Percentiles rank a stretch among this genome's conserved stretches.
Conservation (phyloP, 176 grass and related monocot species). For the Avena eriantha region DNA sequence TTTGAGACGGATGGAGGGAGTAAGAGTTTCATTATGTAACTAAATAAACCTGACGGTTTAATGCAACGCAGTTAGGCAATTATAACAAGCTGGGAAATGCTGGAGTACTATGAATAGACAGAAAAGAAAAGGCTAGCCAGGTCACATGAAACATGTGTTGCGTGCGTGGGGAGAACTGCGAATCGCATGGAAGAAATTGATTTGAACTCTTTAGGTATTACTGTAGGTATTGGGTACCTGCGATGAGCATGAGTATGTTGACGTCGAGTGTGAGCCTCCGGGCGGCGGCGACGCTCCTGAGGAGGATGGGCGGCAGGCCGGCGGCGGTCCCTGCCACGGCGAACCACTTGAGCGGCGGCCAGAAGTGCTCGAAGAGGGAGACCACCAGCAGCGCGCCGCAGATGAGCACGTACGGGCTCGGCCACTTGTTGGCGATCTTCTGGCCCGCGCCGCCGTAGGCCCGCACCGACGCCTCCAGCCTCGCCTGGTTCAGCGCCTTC, state of each 20-base stretch:
- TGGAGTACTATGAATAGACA: background rate
- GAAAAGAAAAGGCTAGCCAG: background rate
- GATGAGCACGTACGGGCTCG: constrained; percentile 74
- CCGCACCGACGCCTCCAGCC: constrained; percentile 80
- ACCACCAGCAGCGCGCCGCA: constrained; percentile 61
- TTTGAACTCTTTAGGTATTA: background rate
- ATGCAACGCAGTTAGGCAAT: no score
- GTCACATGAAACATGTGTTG: background rate
- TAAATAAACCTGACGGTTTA: no score
- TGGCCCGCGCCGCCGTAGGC: constrained; percentile 51
- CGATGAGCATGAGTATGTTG: constrained; percentile 97
- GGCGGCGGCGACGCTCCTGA: constrained; percentile 59
- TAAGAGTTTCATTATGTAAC: no score
- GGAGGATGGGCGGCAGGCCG: constrained; percentile 56
- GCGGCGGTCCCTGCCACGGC: constrained; percentile 55
- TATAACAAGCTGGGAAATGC: no score
- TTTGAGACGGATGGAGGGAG: no score
- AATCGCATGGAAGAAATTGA: background rate
- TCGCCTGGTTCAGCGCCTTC: constrained; percentile 78
- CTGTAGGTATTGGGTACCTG: constrained; percentile 57
- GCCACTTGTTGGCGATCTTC: constrained; percentile 73
- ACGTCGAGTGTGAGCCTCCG: constrained; percentile 78
- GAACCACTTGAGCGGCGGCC: constrained; percentile 76
- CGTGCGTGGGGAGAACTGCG: background rate
- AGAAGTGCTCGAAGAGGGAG: constrained; percentile 82